Base-by-base conservation (phyloP, 108 stramenopile species). In the Skeletonema potamos region DNA sequence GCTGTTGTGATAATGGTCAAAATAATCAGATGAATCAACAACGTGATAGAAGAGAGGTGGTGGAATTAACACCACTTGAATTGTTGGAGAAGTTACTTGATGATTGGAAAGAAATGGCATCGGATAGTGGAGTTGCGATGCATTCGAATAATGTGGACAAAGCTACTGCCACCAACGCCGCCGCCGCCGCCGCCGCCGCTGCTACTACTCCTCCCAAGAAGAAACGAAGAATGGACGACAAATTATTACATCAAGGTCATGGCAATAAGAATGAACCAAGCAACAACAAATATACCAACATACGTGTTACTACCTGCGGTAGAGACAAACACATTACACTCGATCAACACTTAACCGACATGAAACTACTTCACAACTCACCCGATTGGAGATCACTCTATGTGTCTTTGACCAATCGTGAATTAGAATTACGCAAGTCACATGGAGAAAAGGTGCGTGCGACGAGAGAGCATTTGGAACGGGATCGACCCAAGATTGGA, bases 381-480 rank as follows among this genome's bases (percentile, higher is more conserved):
- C 66, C 71, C 28, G 65, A 67, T 20, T 79, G 77, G 77, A 66
- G 69, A 73, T 72, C 71, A 10, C 64, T 76, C 10, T 71, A 66
- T 29, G 29, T 44, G 1, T 33, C 57, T 39, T 63, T 71, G 4
- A 30, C 30, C 34, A 51, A 73, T 34, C 76, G 76, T 10, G 72
- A 67, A 43, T 20, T 37, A 46, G 34, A 43, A 27, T 56, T 73
- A 4, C 54, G 74, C 8, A 65, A 58, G 54, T 69, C 78, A 8
- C 74, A 72, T 11, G 74, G 75, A 63, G 70, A 73, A 28, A 63
- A 62, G 6, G 79, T 74, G 9, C 69, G 77, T 34, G 62, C 77
- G 46, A 87, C 24, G 9, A 82, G 89, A 9, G 84, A 82, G 83
- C 86, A 64, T 87, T 85, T 79, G 61, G 72, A 72, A 32, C 68